These are phyloP conservation scores for Rhizopus sp. DNA, from an alignment of 371 early-diverging fungal species.

Conservation along the genomic window DNA sequence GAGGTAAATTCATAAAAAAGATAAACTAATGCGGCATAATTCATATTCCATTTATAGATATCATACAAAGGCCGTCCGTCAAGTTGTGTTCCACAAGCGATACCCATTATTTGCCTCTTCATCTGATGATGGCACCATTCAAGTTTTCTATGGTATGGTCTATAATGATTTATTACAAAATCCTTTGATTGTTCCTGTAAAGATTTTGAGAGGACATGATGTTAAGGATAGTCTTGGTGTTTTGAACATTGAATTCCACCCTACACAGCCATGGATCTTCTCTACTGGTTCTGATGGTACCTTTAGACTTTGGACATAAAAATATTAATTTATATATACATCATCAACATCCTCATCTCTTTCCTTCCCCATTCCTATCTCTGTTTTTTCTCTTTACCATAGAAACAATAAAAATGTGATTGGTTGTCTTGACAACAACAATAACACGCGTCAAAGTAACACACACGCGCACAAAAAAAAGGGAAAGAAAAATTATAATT, in stretches of 20 bases:
- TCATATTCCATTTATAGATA: conserved; percentile 47
- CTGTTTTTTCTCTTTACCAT: too few species aligned
- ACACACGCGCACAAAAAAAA: too few species aligned
- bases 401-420: too few species aligned
- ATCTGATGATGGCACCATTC: conserved; percentile 92
- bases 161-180: conserved; percentile 92
- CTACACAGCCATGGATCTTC: conserved; percentile 95
- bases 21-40: neutral
- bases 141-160: conserved; percentile 97
- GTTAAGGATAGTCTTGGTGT: conserved; percentile 73
- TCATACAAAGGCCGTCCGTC: conserved; percentile 88
- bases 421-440: too few species aligned
- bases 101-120: conserved; percentile 95
- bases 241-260: conserved; percentile 90
- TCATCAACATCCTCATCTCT: too few species aligned
- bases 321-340: neutral
- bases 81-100: conserved; percentile 82
- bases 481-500: too few species aligned
- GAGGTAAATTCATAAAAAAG: conserved; percentile 38
- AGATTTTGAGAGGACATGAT: conserved; percentile 85
- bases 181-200: conserved; percentile 97
- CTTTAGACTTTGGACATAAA: conserved; percentile 78
- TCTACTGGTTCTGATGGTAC: conserved; percentile 78
- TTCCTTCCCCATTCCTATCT: too few species aligned
- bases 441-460: too few species aligned